A percentile compares a stretch with the other conserved stretches of the same genome.
Conservation (phyloP, 2,329 filamentous ascomycete species). For the Pseudophaeomoniella oleicola region DNA sequence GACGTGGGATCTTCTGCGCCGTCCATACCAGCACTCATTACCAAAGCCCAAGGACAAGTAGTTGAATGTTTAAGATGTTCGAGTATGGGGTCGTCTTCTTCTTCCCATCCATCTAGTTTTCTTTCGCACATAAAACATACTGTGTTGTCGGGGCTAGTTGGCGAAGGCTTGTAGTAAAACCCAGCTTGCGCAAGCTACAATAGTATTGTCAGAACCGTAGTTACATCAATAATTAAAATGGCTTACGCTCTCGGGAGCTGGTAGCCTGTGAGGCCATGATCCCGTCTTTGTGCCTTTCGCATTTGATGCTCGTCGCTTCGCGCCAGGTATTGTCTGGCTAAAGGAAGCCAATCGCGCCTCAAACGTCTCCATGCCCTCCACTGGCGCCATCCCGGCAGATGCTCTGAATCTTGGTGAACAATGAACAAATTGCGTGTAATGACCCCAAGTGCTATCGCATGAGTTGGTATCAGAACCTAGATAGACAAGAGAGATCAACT, state of each 20-base stretch:
- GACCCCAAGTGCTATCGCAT: too few relatives aligned
- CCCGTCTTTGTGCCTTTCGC: conserved; percentile 41
- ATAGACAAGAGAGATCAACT: too few relatives aligned
- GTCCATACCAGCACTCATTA: conserved; percentile 44
- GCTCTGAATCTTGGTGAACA: too few relatives aligned
- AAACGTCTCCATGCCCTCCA: conserved; percentile 45
- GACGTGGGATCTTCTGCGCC: conserved; percentile 59
- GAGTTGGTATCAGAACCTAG: too few relatives aligned
- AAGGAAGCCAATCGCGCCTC: conserved; percentile 74
- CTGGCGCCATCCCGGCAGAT: conserved; percentile 21
- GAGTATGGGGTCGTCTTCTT: conserved; percentile 63
- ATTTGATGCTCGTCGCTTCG: conserved; percentile 57
- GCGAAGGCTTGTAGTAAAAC: conserved; percentile 72
- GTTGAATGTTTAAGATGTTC: conserved; percentile 78
- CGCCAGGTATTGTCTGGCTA: conserved; percentile 43
- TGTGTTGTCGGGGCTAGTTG: conserved; percentile 69
- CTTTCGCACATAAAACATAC: conserved; percentile 78
- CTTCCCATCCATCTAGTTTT: conserved; percentile 82
- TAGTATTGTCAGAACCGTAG: conserved; percentile 4
- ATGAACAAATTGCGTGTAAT: too few relatives aligned
- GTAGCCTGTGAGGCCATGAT: conserved; percentile 66
- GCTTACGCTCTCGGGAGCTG: conserved; percentile 49
- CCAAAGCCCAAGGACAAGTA: conserved; percentile 77
- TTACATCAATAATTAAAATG: conserved; percentile 12
- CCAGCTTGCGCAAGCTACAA: conserved; percentile 72